phyloP scores from a whole-genome alignment of 257 asterid species.

The Striga asiatica region DNA sequence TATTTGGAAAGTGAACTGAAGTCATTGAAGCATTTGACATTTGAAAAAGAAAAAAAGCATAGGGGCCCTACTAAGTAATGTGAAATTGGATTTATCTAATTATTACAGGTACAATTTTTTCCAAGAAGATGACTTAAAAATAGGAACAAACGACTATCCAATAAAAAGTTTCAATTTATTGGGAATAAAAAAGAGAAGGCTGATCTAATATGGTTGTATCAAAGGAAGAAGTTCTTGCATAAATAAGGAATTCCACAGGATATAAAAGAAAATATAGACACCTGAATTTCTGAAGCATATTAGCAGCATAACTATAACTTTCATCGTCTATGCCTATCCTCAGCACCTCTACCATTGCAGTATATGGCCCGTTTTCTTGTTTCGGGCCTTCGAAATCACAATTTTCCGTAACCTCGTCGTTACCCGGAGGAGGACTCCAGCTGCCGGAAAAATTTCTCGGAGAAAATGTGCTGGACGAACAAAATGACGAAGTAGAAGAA shows the following conservation, averaged over 20 bases:
- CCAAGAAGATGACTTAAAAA: background rate
- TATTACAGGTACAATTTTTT: too few relatives aligned
- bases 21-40: background rate
- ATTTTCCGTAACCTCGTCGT: constrained; percentile 34
- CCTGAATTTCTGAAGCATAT: constrained; percentile 82
- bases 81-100: too few relatives aligned
- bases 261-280: constrained; percentile 10
- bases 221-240: background rate
- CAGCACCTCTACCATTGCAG: constrained; percentile 41
- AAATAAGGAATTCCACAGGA: background rate
- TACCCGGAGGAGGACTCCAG: constrained; percentile 68
- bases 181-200: too few relatives aligned
- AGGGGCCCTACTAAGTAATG: too few relatives aligned
- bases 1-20: background rate
- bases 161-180: background rate
- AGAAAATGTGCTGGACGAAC: constrained; percentile 74
- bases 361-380: constrained; percentile 37
- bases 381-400: constrained; percentile 30
- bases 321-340: constrained; percentile 56
- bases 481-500: constrained; percentile 64
- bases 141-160: too few relatives aligned
- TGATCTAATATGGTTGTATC: background rate
- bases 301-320: constrained; percentile 53
- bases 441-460: constrained; percentile 67
- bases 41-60: background rate